Evolutionary conservation across 2,329 filamentous ascomycete species (phyloP), one percentile per base, ranked within the genome.

Genomic region (Fusarium anthophilum): DNA sequence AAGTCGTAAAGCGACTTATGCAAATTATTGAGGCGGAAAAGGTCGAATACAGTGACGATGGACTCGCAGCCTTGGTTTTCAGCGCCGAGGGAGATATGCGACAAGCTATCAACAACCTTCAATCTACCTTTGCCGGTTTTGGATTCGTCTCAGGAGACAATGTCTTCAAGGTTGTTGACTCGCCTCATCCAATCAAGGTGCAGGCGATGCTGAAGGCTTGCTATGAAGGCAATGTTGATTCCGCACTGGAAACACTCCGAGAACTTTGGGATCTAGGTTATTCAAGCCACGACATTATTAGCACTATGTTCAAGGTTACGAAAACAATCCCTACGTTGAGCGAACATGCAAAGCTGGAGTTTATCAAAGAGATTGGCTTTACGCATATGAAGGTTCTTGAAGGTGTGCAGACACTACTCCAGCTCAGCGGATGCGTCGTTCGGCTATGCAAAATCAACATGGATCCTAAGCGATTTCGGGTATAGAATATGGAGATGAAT

Each of bases 351-450:
- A 98, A 98, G 86, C 87, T 99, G 70, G 96, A 98, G 81, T 99
- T 98, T 78, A 97, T 98, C 85, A 96, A 95, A 85, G 96, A 98
- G 84, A 99, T 99, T 83, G 96, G 96, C 60, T 98, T 98, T 83
- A 97, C 96, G 6, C 96, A 99, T 81, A 99, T 99, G 96, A 95
- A 97, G 82, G 96, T 99, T 63, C 86, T 99, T n/a, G 96, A 99
- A 81, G 96, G 96, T 37, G 94, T 99, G 30, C 96, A 98, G 84
- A 98, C 96, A 13, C 89, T 98, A 72, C 88, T 99, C 66, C 96
- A 99, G 83, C 87, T 99, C 51, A 97, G 94, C 80, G 96, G 96
- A 17, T 98, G 96, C 81, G 89, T 99, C 28, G 95, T 94, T 22
- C 92, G 96, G 78, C 87, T 99, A 64, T 96, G 94, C 85, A 97